phyloP scores from a whole-genome alignment of 768 basidiomycete species.

The Xanthoconium stramineum region DNA sequence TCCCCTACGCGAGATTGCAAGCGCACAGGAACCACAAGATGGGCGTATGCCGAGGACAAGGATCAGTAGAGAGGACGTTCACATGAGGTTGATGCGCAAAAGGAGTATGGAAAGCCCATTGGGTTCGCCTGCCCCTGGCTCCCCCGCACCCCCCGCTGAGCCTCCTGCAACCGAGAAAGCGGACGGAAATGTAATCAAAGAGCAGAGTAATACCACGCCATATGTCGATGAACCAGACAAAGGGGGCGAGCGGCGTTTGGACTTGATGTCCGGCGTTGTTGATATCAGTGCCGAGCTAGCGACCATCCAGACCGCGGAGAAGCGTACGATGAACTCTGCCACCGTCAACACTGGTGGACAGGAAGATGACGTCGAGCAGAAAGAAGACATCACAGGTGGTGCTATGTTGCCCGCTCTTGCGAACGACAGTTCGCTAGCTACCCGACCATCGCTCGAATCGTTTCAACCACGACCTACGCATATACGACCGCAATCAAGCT shows the following conservation, averaged over 20 bases:
- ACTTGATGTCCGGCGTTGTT: conserved; percentile 35
- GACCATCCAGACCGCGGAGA: conserved; percentile 47
- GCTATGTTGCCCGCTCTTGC: background rate
- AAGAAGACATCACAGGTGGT: background rate
- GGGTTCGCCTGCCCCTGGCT: conserved; percentile 17
- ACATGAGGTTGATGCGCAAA: conserved; percentile 44
- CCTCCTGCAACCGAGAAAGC: background rate
- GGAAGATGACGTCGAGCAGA: background rate
- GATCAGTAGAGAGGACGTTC: conserved; percentile 54
- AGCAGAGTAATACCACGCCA: background rate
- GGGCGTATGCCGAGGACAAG: conserved; percentile 35
- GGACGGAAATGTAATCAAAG: background rate
- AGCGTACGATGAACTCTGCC: conserved; percentile 28
- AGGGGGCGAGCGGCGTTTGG: conserved; percentile 35
- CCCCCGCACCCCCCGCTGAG: conserved; percentile 3
- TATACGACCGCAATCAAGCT: conserved; percentile 11
- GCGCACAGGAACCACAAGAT: conserved; percentile 18
- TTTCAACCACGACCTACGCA: conserved; percentile 10
- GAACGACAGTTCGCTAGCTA: background rate
- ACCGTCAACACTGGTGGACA: background rate
- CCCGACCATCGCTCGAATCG: background rate
- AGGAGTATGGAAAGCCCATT: conserved; percentile 44
- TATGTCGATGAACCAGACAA: conserved; percentile 7
- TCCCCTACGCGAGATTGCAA: conserved; percentile 25
- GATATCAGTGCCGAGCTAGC: conserved; percentile 49